Evolutionary conservation across 805 yeast species (phyloP).

Genomic region (Candida montana): DNA sequence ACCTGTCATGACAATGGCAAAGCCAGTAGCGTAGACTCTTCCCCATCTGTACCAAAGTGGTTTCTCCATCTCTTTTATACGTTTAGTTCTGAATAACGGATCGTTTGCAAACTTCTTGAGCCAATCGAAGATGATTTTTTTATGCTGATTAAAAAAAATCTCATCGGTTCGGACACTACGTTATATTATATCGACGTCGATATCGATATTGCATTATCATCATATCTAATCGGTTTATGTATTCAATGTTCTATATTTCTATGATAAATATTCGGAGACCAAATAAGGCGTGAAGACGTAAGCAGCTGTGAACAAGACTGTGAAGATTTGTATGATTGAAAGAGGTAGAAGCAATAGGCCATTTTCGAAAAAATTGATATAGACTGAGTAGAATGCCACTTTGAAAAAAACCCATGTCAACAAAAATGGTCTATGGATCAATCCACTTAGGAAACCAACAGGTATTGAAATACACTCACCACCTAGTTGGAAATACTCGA

Average conservation of each 20-base stretch:
- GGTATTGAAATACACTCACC: slow-evolving; percentile 79
- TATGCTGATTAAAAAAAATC: neutral
- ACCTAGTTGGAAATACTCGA: slow-evolving; percentile 77
- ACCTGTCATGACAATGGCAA: slow-evolving; percentile 70
- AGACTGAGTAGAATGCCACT: slow-evolving; percentile 83
- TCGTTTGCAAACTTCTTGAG: neutral
- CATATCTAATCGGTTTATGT: too few species aligned
- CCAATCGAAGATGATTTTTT: slow-evolving; percentile 6
- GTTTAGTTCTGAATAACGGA: neutral
- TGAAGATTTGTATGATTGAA: slow-evolving; percentile 64
- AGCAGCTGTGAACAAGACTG: slow-evolving; percentile 67
- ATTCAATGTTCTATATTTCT: too few species aligned
- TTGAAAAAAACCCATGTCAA: slow-evolving; percentile 83
- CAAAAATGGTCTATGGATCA: slow-evolving; percentile 66
- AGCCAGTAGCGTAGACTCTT: slow-evolving; percentile 53
- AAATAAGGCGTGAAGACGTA: slow-evolving; percentile 77
- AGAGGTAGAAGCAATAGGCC: slow-evolving; percentile 66
- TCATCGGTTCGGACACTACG: slow-evolving; percentile 2
- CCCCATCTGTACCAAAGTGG: slow-evolving; percentile 58
- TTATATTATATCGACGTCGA: too few species aligned
- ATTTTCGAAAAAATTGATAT: slow-evolving; percentile 55
- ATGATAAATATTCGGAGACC: slow-evolving; percentile 20
- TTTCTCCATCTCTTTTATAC: slow-evolving; percentile 17
- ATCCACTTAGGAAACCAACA: slow-evolving; percentile 76
- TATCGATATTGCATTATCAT: too few species aligned